Conservation (phyloP, 169 alveolate species). For the Blepharisma undulans region DNA sequence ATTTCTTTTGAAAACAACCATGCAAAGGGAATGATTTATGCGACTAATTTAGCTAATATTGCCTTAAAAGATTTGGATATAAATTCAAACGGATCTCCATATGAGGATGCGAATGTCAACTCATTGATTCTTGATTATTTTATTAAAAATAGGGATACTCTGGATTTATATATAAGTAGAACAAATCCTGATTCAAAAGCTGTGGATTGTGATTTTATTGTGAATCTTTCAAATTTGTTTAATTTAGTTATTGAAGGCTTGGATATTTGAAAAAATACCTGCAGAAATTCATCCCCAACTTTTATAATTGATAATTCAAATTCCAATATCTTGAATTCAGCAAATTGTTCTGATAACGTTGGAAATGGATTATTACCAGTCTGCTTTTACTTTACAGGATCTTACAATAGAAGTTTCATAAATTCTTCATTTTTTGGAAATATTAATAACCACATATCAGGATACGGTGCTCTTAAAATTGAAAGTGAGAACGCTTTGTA, state of each 20-base stretch:
- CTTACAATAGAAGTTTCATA: neutral
- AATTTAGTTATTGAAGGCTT: neutral
- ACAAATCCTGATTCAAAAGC: neutral
- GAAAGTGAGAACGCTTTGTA: neutral
- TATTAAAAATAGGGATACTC: neutral
- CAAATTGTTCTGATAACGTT: neutral
- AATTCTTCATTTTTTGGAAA: neutral
- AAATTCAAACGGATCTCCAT: neutral
- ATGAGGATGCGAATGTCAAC: neutral
- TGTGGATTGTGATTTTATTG: neutral
- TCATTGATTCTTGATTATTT: neutral
- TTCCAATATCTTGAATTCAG: neutral
- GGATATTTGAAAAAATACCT: neutral
- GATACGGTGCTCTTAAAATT: neutral
- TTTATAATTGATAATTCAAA: neutral
- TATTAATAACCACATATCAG: neutral
- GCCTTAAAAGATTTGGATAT: neutral
- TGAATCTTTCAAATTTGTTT: neutral
- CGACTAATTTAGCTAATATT: neutral
- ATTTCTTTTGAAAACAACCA: neutral
- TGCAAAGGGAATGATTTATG: neutral
- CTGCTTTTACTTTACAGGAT: neutral
- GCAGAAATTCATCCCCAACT: neutral
- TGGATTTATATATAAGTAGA: neutral
- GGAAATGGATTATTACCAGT: neutral